Conservation (phyloP, 2,329 filamentous ascomycete species). For the Fusarium aywerte region DNA sequence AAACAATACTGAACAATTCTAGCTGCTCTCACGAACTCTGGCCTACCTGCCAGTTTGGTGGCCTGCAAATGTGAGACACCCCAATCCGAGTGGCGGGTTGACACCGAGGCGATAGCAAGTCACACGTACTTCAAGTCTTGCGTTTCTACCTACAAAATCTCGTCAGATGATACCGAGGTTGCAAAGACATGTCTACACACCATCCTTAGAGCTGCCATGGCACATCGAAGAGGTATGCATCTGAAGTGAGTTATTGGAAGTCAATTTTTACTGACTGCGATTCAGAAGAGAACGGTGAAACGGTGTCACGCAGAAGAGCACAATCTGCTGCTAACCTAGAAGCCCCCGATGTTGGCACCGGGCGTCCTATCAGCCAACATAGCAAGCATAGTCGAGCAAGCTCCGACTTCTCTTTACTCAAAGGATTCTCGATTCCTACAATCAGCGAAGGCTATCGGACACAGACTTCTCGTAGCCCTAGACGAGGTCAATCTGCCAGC, state of each 20-base stretch:
- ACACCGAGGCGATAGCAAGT: constrained; percentile 70
- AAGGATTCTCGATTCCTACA: constrained; percentile 62
- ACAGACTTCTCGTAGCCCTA: constrained; percentile 50
- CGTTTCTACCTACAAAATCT: constrained; percentile 79
- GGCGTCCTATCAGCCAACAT: constrained; percentile 67
- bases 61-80: constrained; percentile 91
- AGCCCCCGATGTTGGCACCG: constrained; percentile 60
- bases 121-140: constrained; percentile 75
- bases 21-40: constrained; percentile 80
- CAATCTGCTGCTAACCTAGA: constrained; percentile 72
- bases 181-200: constrained; percentile 80
- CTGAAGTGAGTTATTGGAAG: neutral
- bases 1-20: constrained; percentile 17
- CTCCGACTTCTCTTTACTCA: constrained; percentile 73
- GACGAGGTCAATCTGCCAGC: constrained; percentile 40
- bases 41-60: constrained; percentile 81
- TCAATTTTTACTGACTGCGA: neutral
- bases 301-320: constrained; percentile 63
- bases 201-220: constrained; percentile 77
- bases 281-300: constrained; percentile 57
- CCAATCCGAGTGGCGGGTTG: constrained; percentile 74
- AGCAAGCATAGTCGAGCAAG: constrained; percentile 76
- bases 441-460: constrained; percentile 52
- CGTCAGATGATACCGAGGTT: constrained; percentile 74
- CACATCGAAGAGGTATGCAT: constrained; percentile 70